These are phyloP conservation scores for Wallacemonas sp. DNA, from an alignment of 208 protist species.

Conservation along the genomic window DNA sequence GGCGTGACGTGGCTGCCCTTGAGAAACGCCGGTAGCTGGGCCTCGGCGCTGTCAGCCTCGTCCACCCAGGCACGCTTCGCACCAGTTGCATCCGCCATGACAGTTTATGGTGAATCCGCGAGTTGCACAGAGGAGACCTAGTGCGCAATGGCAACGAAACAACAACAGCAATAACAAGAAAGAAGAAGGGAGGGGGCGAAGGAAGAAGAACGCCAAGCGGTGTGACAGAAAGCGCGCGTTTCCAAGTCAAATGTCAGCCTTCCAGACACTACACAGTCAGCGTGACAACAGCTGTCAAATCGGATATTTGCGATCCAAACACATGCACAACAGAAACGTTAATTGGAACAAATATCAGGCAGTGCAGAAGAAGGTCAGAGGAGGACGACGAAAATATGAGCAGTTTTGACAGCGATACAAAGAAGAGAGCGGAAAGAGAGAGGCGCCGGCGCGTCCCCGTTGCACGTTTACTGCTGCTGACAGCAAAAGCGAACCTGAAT, in stretches of 20 bases:
- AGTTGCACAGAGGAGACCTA: background rate
- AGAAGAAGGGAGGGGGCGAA: background rate
- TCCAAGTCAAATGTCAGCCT: too few relatives aligned
- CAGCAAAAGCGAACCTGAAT: too few relatives aligned
- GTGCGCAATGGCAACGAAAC: background rate
- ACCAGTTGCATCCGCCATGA: background rate
- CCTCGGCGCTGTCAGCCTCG: constrained; percentile 37
- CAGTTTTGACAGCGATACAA: background rate
- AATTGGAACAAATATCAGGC: too few relatives aligned
- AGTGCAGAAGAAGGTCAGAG: too few relatives aligned
- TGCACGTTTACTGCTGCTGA: too few relatives aligned
- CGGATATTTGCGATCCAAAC: too few relatives aligned
- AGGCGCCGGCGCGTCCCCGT: too few relatives aligned
- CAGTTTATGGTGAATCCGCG: background rate
- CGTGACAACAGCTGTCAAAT: too few relatives aligned
- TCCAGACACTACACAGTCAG: too few relatives aligned
- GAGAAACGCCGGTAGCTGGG: constrained; percentile 37
- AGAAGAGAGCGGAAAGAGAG: background rate
- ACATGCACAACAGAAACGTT: too few relatives aligned
- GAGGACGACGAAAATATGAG: background rate
- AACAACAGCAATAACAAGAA: background rate
- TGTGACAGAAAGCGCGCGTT: too few relatives aligned
- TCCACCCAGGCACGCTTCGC: constrained; percentile 58
- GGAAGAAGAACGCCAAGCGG: background rate
- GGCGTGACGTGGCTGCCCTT: constrained; percentile 45